Conservation (phyloP, 192 early-diverging fungal species). For the Coemansia sp. region DNA sequence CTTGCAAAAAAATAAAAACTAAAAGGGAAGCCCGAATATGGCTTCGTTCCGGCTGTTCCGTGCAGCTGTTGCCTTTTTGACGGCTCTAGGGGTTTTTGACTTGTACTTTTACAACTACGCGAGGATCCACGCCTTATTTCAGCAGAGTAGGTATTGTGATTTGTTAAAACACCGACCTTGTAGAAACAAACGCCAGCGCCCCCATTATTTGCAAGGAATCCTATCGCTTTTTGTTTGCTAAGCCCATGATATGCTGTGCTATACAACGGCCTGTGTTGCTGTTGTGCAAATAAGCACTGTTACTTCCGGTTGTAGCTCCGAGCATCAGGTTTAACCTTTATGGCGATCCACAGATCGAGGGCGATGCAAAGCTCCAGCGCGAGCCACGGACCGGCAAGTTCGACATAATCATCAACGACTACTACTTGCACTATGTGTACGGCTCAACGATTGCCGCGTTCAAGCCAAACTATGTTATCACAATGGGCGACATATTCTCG, state of each 20-base stretch:
- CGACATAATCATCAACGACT: conserved; percentile 63
- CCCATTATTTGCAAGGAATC: not conserved
- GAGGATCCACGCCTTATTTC: conserved; percentile 11
- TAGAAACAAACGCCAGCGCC: too few relatives aligned
- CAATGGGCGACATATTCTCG: conserved; percentile 69
- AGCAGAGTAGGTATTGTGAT: conserved; percentile 21
- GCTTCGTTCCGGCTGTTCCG: conserved; percentile 9
- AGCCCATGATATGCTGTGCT: not conserved
- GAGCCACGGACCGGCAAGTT: conserved; percentile 55
- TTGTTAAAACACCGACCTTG: too few relatives aligned
- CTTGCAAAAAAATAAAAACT: not conserved
- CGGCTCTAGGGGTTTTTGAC: conserved; percentile 24
- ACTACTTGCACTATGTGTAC: conserved; percentile 61
- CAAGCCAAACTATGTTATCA: conserved; percentile 57
- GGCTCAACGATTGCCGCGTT: conserved; percentile 53
- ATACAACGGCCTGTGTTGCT: too few relatives aligned
- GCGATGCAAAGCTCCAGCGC: conserved; percentile 61
- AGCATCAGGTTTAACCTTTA: conserved; percentile 59
- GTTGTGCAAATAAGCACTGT: not conserved
- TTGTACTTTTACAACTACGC: conserved; percentile 51
- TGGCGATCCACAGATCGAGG: conserved; percentile 71
- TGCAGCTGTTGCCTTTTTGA: conserved; percentile 14
- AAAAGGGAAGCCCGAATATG: conserved; percentile 3
- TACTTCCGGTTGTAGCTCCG: conserved; percentile 24
- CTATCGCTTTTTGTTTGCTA: not conserved